A percentile compares a stretch with the other conserved stretches of the same genome.
These are phyloP conservation scores for Cladosporium sp. DNA, from an alignment of 2,329 filamentous ascomycete species.

Conservation along the genomic window DNA sequence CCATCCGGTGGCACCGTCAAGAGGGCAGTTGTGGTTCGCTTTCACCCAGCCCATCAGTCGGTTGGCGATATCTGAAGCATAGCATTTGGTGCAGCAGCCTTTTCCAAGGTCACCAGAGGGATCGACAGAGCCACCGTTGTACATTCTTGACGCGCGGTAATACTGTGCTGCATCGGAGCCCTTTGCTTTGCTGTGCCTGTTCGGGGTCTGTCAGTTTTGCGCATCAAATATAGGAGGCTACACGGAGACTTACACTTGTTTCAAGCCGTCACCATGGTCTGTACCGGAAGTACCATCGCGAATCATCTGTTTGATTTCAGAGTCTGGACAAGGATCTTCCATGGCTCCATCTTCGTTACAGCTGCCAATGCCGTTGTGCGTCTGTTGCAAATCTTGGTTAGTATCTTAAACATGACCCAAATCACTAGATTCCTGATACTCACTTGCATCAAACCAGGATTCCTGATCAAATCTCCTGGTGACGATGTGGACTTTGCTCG, in stretches of 20 bases:
- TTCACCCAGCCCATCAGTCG: slow-evolving; percentile 44
- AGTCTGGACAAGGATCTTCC: slow-evolving; percentile 42
- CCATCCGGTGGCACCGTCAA: slow-evolving; percentile 14
- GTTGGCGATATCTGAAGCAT: slow-evolving; percentile 54
- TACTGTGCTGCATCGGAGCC: slow-evolving; percentile 28
- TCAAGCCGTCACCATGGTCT: slow-evolving; percentile 44
- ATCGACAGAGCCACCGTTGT: slow-evolving; percentile 52
- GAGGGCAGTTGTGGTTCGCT: slow-evolving; percentile 17
- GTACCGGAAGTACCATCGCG: slow-evolving; percentile 48
- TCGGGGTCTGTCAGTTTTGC: background rate
- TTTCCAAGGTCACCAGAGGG: slow-evolving; percentile 36
- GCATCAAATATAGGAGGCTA: background rate
- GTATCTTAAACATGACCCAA: background rate
- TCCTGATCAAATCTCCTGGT: slow-evolving; percentile 11
- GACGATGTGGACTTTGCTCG: slow-evolving; percentile 18
- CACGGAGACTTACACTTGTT: slow-evolving; percentile 32
- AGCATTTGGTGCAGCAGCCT: slow-evolving; percentile 52
- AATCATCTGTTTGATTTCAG: slow-evolving; percentile 44
- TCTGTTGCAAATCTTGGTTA: background rate
- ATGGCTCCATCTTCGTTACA: slow-evolving; percentile 27
- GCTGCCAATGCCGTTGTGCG: slow-evolving; percentile 15
- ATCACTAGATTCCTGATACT: background rate
- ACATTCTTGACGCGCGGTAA: slow-evolving; percentile 51
- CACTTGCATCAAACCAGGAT: slow-evolving; percentile 18
- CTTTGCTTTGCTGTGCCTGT: slow-evolving; percentile 12